Evolutionary conservation across 371 early-diverging fungal genomes (phyloP).

Genomic region (Apophysomyces ossiformis): DNA sequence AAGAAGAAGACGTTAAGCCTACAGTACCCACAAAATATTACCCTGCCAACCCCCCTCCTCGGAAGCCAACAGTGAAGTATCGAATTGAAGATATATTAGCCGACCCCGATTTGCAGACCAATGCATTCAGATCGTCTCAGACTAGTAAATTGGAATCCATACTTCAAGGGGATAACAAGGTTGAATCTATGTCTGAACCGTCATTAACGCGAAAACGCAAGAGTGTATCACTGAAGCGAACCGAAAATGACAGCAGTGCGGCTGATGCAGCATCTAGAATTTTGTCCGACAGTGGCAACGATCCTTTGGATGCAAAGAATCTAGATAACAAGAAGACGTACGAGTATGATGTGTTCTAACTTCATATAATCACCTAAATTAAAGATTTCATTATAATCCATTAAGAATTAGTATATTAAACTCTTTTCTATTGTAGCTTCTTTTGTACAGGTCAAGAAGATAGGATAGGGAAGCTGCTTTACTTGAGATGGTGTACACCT

Average conservation of each 20-base stretch:
- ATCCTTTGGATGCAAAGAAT: constrained; percentile 30
- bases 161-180: constrained; percentile 13
- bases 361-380: no score
- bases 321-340: constrained; percentile 20
- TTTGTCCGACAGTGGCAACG: constrained; percentile 7
- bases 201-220: background rate
- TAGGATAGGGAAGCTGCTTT: no score
- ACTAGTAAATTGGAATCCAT: constrained; percentile 42
- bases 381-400: no score
- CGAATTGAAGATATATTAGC: constrained; percentile 49
- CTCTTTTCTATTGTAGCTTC: no score
- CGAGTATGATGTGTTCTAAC: constrained; percentile 19
- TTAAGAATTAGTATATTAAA: no score
- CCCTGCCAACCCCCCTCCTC: constrained; percentile 32
- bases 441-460: no score
- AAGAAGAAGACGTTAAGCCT: background rate
- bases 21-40: constrained; percentile 18
- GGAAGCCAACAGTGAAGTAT: constrained; percentile 38
- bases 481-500: no score
- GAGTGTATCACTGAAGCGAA: constrained; percentile 4
- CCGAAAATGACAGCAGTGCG: background rate
- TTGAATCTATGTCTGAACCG: background rate
- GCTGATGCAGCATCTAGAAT: background rate
- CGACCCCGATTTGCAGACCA: constrained; percentile 36
- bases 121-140: constrained; percentile 16